Evolutionary conservation across 1,284 basidiomycete species (phyloP).

Genomic region (Ganoderma lucidum): DNA sequence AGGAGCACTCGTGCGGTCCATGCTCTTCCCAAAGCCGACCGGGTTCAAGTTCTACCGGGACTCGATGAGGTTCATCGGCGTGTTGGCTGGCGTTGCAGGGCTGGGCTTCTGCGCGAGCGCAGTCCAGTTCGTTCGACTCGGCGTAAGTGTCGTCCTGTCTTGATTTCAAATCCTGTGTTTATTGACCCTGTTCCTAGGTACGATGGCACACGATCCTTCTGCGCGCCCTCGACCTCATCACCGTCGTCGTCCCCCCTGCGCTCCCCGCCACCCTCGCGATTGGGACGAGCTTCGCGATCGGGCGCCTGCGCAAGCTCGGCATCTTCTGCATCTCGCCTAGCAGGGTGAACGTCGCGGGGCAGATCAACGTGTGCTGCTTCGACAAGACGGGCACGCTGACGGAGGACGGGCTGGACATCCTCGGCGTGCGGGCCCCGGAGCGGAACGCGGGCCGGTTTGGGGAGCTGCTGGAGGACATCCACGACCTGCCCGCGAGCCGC

Average conservation of each 20-base stretch:
- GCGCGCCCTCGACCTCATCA: constrained; percentile 96
- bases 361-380: constrained; percentile 98
- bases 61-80: constrained; percentile 95
- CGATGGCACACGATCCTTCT: constrained; percentile 92
- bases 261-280: constrained; percentile 98
- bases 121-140: constrained; percentile 91
- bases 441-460: constrained; percentile 83
- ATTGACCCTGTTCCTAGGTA: constrained; percentile 57
- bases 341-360: constrained; percentile 95
- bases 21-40: constrained; percentile 99
- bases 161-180: constrained; percentile 16
- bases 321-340: constrained; percentile 99
- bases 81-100: constrained; percentile 88
- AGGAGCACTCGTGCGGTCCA: constrained; percentile 94
- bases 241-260: constrained; percentile 97
- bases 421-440: constrained; percentile 89
- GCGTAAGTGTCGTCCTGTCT: constrained; percentile 54
- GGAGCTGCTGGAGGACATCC: constrained; percentile 88
- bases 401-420: constrained; percentile 97
- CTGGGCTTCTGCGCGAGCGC: constrained; percentile 91
- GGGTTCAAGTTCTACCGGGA: constrained; percentile 98
- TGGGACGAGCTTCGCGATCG: constrained; percentile 95
- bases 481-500: constrained; percentile 71
- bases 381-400: constrained; percentile 99
- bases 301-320: constrained; percentile 86